Percentiles rank a stretch among this genome's conserved stretches.
Evolutionary conservation across 257 asterid genomes (phyloP).

Genomic region (Solanum microdontum): DNA sequence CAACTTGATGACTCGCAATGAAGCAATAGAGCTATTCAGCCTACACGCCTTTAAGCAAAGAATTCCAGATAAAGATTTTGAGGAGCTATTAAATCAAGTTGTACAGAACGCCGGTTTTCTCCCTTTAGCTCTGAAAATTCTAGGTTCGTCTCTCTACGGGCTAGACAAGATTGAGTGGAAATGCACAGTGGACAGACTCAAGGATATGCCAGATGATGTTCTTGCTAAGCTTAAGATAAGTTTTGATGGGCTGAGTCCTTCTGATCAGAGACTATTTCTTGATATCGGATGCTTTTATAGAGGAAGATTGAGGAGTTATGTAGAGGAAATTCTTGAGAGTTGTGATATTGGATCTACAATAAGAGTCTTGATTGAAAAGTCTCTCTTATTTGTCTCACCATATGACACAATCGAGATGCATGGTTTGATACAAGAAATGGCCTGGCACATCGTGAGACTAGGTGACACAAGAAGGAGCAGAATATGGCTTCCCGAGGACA

Average conservation of each 20-base stretch:
- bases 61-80: neutral
- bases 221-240: constrained; percentile 5
- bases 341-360: neutral
- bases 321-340: neutral
- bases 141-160: constrained; percentile 4
- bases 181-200: neutral
- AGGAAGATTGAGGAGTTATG: neutral
- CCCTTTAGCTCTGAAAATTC: constrained; percentile 8
- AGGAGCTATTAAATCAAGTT: neutral
- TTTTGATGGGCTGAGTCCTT: neutral
- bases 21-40: constrained; percentile 7
- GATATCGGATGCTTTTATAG: constrained; percentile 1
- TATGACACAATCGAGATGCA: constrained; percentile 5
- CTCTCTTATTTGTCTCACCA: neutral
- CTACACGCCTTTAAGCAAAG: constrained; percentile 4
- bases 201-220: neutral
- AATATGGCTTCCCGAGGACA: constrained; percentile 1
- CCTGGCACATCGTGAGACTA: neutral
- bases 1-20: neutral
- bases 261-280: neutral
- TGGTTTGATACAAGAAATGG: constrained; percentile 3
- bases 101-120: neutral
- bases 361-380: constrained; percentile 1
- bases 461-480: neutral
- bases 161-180: neutral